Percentiles rank a stretch among this genome's conserved stretches.
Conservation (phyloP, 768 basidiomycete species). For the Xerocomellus chrysenteron region DNA sequence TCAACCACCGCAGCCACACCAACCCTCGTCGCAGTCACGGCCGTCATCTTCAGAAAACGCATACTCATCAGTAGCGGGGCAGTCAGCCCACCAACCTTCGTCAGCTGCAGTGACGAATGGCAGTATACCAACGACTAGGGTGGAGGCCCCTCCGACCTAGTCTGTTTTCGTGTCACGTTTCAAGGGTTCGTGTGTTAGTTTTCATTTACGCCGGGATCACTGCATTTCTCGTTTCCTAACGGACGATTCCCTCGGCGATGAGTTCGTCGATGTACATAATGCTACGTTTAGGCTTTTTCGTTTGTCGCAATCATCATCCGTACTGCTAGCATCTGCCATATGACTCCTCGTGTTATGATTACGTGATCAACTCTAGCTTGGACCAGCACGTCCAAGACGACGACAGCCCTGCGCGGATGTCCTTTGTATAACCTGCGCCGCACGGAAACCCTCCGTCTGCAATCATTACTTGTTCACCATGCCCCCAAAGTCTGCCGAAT, state of each 20-base stretch:
- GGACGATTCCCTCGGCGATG: conserved; percentile 25
- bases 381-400: background rate
- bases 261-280: conserved; percentile 32
- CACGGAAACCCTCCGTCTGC: background rate
- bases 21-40: conserved; percentile 46
- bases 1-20: conserved; percentile 30
- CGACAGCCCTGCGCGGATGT: conserved; percentile 5
- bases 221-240: conserved; percentile 23
- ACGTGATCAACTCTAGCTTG: conserved; percentile 24
- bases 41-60: conserved; percentile 63
- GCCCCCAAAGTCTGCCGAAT: conserved; percentile 38
- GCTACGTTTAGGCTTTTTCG: conserved; percentile 10
- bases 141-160: conserved; percentile 43
- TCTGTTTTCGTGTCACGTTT: conserved; percentile 10
- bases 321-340: too few relatives aligned
- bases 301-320: conserved; percentile 6
- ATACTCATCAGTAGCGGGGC: conserved; percentile 44
- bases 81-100: conserved; percentile 29
- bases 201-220: conserved; percentile 21
- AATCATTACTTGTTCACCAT: conserved; percentile 6
- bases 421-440: background rate
- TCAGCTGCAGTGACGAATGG: conserved; percentile 39
- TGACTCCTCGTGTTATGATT: conserved; percentile 11
- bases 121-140: conserved; percentile 39
- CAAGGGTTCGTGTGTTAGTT: conserved; percentile 17